A percentile compares a stretch with the other conserved stretches of the same genome.
phyloP scores from a whole-genome alignment of 768 basidiomycete genomes.

The Hemileccinum impolitum region DNA sequence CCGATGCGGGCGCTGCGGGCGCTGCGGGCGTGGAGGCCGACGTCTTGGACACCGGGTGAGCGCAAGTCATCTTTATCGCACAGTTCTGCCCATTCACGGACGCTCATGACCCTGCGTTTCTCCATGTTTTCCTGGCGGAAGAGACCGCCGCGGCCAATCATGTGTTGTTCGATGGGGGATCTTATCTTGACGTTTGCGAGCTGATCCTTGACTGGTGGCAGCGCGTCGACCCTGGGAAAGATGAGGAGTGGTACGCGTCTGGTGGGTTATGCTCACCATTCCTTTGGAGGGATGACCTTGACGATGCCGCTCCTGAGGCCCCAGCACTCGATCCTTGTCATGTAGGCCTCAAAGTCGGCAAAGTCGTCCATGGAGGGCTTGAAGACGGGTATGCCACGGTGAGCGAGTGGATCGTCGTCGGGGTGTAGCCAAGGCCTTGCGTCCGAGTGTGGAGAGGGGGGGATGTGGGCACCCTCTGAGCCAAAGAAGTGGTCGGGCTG shows the following conservation, averaged over 20 bases:
- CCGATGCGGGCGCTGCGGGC: constrained; percentile 35
- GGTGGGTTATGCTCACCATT: constrained; percentile 63
- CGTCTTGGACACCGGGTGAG: constrained; percentile 68
- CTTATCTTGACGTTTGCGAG: constrained; percentile 75
- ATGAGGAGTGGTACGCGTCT: constrained; percentile 19
- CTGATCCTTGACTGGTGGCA: constrained; percentile 71
- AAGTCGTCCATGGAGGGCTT: constrained; percentile 92
- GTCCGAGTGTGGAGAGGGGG: constrained; percentile 62
- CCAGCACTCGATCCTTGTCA: constrained; percentile 86
- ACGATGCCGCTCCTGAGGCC: constrained; percentile 89
- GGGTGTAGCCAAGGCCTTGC: constrained; percentile 69
- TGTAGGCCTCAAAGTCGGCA: constrained; percentile 85
- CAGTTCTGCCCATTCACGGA: constrained; percentile 84
- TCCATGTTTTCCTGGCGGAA: constrained; percentile 91
- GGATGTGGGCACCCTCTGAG: constrained; percentile 40
- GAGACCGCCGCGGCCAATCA: constrained; percentile 81
- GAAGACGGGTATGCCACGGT: constrained; percentile 95
- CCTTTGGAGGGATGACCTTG: constrained; percentile 92
- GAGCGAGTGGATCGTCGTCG: constrained; percentile 74
- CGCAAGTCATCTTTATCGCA: constrained; percentile 69
- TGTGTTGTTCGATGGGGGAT: constrained; percentile 90
- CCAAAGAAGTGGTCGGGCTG: constrained; percentile 88
- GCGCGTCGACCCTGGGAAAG: constrained; percentile 55
- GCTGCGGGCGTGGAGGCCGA: constrained; percentile 51
- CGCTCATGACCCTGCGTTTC: constrained; percentile 78